Conservation (phyloP, 352 stramenopile species). For the Blastocystis sp. region DNA sequence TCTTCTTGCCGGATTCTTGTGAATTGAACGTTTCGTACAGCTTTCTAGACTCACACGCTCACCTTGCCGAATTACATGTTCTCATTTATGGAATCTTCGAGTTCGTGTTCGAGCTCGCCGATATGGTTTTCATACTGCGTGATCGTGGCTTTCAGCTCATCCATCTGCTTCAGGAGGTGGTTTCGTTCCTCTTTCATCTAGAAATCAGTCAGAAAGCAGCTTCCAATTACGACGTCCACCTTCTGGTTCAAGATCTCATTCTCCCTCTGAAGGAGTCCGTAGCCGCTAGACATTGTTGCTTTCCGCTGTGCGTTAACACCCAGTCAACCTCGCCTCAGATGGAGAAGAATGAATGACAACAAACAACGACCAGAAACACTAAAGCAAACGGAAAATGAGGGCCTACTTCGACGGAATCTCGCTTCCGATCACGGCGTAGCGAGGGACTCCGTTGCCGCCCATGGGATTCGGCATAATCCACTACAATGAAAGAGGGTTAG, state of each 20-base stretch:
- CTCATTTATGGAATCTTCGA: constrained; percentile 30
- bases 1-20: neutral
- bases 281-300: constrained; percentile 13
- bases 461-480: constrained; percentile 38
- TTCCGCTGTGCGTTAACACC: neutral
- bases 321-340: neutral
- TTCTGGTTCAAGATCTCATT: constrained; percentile 46
- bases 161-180: neutral
- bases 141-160: neutral
- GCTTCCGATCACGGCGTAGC: neutral
- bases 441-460: constrained; percentile 16
- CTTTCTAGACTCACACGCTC: neutral
- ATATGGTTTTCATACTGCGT: neutral
- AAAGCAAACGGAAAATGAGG: constrained; percentile 2
- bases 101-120: neutral
- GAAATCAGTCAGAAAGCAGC: neutral
- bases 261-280: constrained; percentile 34
- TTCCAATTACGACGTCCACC: constrained; percentile 14
- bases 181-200: constrained; percentile 46
- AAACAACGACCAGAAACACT: neutral
- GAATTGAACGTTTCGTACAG: constrained; percentile 56
- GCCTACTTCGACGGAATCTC: neutral
- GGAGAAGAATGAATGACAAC: constrained; percentile 5
- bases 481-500: neutral
- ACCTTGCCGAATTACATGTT: constrained; percentile 10